These are phyloP conservation scores for Trametopsis cervina DNA, from an alignment of 768 basidiomycete genomes.

Conservation along the genomic window DNA sequence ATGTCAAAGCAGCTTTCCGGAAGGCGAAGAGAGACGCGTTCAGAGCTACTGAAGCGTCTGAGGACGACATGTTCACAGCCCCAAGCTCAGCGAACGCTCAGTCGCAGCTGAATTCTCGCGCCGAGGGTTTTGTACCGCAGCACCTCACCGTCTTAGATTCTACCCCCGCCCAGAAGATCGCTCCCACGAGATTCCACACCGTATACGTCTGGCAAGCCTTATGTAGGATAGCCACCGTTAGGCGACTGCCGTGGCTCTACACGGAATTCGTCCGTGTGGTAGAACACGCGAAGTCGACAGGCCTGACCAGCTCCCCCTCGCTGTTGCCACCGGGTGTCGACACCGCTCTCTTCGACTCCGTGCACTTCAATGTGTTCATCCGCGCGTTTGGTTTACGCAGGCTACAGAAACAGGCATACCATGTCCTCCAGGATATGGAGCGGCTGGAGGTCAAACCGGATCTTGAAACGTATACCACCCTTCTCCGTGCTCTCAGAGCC, in stretches of 20 bases:
- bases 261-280: neutral
- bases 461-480: neutral
- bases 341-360: conserved; percentile 21
- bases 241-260: neutral
- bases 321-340: neutral
- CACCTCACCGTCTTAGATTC: neutral
- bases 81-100: neutral
- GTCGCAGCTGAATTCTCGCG: neutral
- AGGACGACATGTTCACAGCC: neutral
- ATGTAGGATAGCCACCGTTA: neutral
- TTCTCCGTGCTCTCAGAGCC: neutral
- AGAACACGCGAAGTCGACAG: conserved; percentile 13
- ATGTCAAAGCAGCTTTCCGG: too few species aligned
- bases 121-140: neutral
- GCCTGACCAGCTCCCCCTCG: neutral
- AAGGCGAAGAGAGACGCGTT: too few species aligned
- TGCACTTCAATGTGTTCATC: conserved; percentile 51
- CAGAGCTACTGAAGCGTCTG: too few species aligned
- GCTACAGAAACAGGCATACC: conserved; percentile 27
- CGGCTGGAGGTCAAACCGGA: neutral
- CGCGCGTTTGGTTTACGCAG: conserved; percentile 27
- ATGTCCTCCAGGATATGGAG: conserved; percentile 27
- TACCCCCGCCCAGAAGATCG: neutral
- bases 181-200: neutral
- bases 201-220: neutral